Base-by-base conservation (phyloP, 441 rosid species). In the Aquilaria agallochum region DNA sequence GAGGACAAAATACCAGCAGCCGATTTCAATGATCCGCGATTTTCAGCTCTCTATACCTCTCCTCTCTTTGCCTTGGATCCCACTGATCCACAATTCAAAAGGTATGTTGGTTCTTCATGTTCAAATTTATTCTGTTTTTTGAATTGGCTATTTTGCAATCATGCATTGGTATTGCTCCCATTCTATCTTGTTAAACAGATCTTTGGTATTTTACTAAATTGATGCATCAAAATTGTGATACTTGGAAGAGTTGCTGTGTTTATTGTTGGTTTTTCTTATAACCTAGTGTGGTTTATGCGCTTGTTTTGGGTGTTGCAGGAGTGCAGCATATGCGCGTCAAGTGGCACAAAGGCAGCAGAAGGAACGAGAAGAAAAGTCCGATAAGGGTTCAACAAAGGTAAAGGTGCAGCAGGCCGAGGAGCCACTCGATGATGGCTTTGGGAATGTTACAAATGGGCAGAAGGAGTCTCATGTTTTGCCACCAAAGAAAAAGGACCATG, bases 31-130 rank as follows among this genome's bases (percentile, higher is more conserved):
- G 99, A 94, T 69, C 74, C 85, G 1, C 79, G 99, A 64, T 94
- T 94, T 73, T 72, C 96, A 32, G 76, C 80, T 67, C 64, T 79
- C 58, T 72, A 79, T 73, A 73, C 68, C 4, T 78, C 86, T 47
- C 88, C 92, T 55, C 75, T 69, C 59, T 94, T 68, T 78, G 90
- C 94, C 50, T 70, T 91, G 71, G 99, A 94, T 69, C 99, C 99
- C 58, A 94, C 99, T 4, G 84, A 94, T 77, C 99, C 97, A 45
- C 92, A 87, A 72, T 95, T 83, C 80, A 91, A 88, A 80, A 84
- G 99, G 97, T 94, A 76, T 3, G 7, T 4, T 1, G 5, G 42
- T 36, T 36, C 7, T 36, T 5, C 42, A 36, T 36, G 42, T 36
- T 36, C 42, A 7, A 36, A 7, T 55, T 48, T 36, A 36, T 36